Percentiles rank a stretch among this genome's conserved stretches.
Evolutionary conservation across 2,329 filamentous ascomycete genomes (phyloP).

Genomic region (Trichoderma koningiopsis): DNA sequence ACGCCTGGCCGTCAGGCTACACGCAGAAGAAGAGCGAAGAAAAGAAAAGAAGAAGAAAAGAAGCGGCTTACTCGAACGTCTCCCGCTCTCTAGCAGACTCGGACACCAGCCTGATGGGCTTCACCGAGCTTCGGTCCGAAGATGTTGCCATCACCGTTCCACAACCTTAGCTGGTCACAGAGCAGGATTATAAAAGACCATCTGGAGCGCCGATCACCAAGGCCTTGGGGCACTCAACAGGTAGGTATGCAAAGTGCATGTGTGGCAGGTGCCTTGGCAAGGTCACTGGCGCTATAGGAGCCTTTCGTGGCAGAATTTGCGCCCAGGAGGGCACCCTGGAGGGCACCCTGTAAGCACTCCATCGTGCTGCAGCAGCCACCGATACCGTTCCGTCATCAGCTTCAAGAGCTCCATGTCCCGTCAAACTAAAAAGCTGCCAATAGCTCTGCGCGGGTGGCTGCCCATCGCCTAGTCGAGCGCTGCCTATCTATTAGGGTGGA

Average conservation of each 20-base stretch:
- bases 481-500: not conserved
- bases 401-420: not conserved
- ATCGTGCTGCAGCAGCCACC: not conserved
- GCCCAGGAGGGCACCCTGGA: not conserved
- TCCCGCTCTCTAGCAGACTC: constrained; percentile 38
- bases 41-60: not conserved
- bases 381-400: not conserved
- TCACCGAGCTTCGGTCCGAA: constrained; percentile 9
- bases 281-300: not conserved
- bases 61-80: constrained; percentile 35
- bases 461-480: not conserved
- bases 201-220: constrained; percentile 16
- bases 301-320: not conserved
- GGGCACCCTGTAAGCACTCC: not conserved
- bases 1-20: not conserved
- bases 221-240: not conserved
- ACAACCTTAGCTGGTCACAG: constrained; percentile 12
- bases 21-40: not conserved
- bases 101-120: constrained; percentile 21
- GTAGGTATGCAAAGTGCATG: not conserved
- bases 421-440: not conserved
- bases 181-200: constrained; percentile 7
- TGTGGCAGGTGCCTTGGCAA: not conserved
- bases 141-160: constrained; percentile 19
- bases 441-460: not conserved